Evolutionary conservation across 495 filamentous ascomycete species (phyloP).

Genomic region (Neurospora sp.): DNA sequence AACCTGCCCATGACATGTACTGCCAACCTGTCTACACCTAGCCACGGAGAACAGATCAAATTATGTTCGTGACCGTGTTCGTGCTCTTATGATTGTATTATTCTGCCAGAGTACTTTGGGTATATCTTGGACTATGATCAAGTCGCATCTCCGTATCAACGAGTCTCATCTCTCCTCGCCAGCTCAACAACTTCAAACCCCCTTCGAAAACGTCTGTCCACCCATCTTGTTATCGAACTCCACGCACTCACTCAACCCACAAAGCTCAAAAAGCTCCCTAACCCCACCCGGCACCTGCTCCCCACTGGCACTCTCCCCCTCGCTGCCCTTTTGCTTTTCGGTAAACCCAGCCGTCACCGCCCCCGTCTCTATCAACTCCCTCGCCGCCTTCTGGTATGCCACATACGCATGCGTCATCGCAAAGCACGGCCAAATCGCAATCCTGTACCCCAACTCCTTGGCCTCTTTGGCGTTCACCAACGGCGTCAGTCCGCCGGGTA

Average conservation of each 20-base stretch:
- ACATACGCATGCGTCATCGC: conserved; percentile 41
- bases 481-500: conserved; percentile 50
- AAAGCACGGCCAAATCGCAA: conserved; percentile 52
- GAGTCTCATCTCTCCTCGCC: neutral
- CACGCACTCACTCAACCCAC: conserved; percentile 38
- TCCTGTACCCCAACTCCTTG: conserved; percentile 48
- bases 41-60: neutral
- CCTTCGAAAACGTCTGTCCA: conserved; percentile 17
- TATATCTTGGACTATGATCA: neutral
- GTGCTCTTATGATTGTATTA: neutral
- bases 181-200: conserved; percentile 6
- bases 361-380: conserved; percentile 39
- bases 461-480: conserved; percentile 46
- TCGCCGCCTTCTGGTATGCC: conserved; percentile 36
- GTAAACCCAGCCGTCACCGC: conserved; percentile 14
- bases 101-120: neutral
- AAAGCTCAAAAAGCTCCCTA: conserved; percentile 49
- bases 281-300: conserved; percentile 43
- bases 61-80: neutral
- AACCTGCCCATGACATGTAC: neutral
- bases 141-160: neutral
- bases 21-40: neutral
- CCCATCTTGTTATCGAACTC: conserved; percentile 23
- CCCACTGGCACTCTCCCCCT: neutral
- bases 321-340: conserved; percentile 19